Evolutionary conservation across 2,329 filamentous ascomycete genomes (phyloP).

Genomic region (Metarhizium album): DNA sequence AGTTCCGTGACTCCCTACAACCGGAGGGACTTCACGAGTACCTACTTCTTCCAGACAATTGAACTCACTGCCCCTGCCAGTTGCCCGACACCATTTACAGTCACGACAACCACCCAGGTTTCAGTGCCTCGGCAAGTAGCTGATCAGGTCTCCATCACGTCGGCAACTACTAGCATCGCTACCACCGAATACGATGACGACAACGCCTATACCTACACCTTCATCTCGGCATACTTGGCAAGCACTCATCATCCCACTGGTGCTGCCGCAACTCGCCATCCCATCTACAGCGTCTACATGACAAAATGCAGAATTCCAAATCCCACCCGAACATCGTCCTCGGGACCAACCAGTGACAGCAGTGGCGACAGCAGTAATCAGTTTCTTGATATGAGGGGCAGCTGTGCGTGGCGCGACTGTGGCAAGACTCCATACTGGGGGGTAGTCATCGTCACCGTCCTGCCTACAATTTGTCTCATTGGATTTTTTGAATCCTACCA

Average conservation of each 20-base stretch:
- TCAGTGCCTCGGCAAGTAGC: slow-evolving; percentile 6
- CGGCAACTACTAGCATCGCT: neutral
- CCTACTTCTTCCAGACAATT: slow-evolving; percentile 10
- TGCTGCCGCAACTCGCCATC: slow-evolving; percentile 2
- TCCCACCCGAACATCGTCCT: too few relatives aligned
- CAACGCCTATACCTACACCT: slow-evolving; percentile 5
- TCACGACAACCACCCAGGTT: slow-evolving; percentile 9
- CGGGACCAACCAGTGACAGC: neutral
- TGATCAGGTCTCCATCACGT: slow-evolving; percentile 7
- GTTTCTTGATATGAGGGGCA: neutral
- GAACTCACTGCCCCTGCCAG: slow-evolving; percentile 16
- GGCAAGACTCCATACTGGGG: slow-evolving; percentile 9
- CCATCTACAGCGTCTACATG: slow-evolving; percentile 11
- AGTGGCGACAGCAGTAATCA: neutral
- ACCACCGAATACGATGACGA: slow-evolving; percentile 1
- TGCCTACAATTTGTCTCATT: slow-evolving; percentile 19
- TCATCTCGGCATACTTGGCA: slow-evolving; percentile 10
- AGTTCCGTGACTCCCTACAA: neutral
- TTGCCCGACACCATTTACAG: slow-evolving; percentile 19
- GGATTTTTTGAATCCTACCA: slow-evolving; percentile 21
- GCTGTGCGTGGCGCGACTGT: neutral
- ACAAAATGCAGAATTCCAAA: slow-evolving; percentile 10
- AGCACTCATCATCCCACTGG: slow-evolving; percentile 4
- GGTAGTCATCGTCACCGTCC: slow-evolving; percentile 15
- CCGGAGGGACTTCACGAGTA: slow-evolving; percentile 2